phyloP scores from a whole-genome alignment of 148 eudicot genomes.

The Cornus florida region DNA sequence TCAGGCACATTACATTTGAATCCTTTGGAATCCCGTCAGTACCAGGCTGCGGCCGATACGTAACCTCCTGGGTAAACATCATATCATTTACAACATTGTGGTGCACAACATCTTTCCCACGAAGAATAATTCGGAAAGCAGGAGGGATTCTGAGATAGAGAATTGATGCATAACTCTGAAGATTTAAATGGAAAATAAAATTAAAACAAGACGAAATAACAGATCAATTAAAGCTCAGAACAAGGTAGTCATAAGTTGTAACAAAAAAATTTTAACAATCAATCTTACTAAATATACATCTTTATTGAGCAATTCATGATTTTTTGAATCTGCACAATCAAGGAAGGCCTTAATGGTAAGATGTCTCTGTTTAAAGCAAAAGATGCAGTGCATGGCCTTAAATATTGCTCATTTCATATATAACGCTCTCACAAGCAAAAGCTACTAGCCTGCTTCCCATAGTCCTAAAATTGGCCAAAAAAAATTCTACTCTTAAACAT shows the following conservation, averaged over 20 bases:
- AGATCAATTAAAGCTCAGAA: background rate
- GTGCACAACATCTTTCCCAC: constrained; percentile 84
- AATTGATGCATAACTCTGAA: constrained; percentile 91
- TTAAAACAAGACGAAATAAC: constrained; percentile 7
- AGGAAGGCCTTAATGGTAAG: background rate
- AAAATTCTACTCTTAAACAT: background rate
- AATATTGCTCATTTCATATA: background rate
- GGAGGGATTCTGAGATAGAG: constrained; percentile 80
- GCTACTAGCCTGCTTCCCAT: background rate
- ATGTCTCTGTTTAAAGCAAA: background rate
- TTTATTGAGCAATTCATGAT: background rate
- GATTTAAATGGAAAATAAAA: constrained; percentile 16
- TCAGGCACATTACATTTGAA: constrained; percentile 48
- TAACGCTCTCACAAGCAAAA: background rate
- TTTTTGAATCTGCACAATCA: background rate
- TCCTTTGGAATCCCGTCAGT: constrained; percentile 58
- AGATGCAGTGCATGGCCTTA: background rate
- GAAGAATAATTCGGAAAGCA: constrained; percentile 71
- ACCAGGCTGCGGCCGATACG: constrained; percentile 68
- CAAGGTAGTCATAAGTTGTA: too few relatives aligned
- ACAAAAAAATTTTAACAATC: too few relatives aligned
- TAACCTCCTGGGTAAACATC: constrained; percentile 70
- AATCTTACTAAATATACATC: too few relatives aligned
- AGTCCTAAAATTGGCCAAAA: background rate
- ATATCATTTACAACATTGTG: constrained; percentile 83